phyloP scores from a whole-genome alignment of 208 protist genomes.

The Tritrichomonas foetus region DNA sequence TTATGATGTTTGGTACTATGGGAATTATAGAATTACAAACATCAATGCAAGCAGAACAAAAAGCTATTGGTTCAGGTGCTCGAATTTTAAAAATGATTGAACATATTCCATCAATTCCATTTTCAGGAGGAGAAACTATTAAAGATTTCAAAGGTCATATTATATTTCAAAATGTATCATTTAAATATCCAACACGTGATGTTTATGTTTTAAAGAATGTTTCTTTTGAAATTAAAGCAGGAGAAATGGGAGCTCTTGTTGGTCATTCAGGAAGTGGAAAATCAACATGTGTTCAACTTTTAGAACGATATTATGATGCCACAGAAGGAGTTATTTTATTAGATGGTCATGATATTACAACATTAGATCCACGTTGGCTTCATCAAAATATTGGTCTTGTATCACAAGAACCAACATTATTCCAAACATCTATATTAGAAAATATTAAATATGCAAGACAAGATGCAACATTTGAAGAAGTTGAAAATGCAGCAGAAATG shows the following conservation, averaged over 20 bases:
- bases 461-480: constrained; percentile 5
- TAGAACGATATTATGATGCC: constrained; percentile 86
- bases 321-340: constrained; percentile 72
- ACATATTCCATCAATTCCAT: neutral
- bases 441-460: constrained; percentile 59
- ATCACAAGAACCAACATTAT: constrained; percentile 87
- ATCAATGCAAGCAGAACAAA: neutral
- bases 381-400: constrained; percentile 78
- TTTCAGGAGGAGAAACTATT: neutral
- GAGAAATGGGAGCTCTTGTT: constrained; percentile 49
- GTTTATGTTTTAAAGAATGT: constrained; percentile 42
- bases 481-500: neutral
- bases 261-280: constrained; percentile 48
- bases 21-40: neutral
- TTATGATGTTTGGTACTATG: constrained; percentile 18
- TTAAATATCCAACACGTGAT: constrained; percentile 27
- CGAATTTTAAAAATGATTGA: neutral
- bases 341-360: constrained; percentile 75
- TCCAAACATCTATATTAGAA: constrained; percentile 59
- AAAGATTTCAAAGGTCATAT: neutral
- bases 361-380: constrained; percentile 69
- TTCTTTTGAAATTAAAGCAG: constrained; percentile 45
- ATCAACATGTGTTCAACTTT: constrained; percentile 59
- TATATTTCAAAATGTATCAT: constrained; percentile 27
- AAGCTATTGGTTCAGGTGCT: neutral